Evolutionary conservation across 2,329 filamentous ascomycete genomes (phyloP).

Genomic region (Hymenoscyphus repandus): DNA sequence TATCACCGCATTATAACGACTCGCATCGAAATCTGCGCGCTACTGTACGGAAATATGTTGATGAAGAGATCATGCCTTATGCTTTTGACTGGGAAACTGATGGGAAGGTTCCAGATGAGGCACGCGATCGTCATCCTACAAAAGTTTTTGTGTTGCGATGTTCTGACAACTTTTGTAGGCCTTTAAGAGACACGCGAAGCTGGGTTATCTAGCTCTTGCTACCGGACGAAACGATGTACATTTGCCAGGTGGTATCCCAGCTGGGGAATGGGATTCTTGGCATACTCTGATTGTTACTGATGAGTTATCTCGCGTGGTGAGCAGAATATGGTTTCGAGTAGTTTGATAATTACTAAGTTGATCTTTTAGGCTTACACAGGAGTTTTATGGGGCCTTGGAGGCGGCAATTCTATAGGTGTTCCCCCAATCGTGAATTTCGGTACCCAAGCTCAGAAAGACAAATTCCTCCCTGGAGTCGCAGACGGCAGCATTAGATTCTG

Average conservation of each 20-base stretch:
- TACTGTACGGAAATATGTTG: slow-evolving; percentile 52
- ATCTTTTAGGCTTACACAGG: slow-evolving; percentile 43
- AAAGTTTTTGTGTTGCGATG: slow-evolving; percentile 8
- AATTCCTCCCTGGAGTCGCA: slow-evolving; percentile 11
- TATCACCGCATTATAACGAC: slow-evolving; percentile 55
- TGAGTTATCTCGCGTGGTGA: slow-evolving; percentile 45
- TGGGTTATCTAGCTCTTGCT: slow-evolving; percentile 31
- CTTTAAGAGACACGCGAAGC: slow-evolving; percentile 26
- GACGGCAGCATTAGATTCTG: slow-evolving; percentile 49
- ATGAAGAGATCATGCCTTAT: slow-evolving; percentile 51
- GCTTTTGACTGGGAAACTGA: slow-evolving; percentile 60
- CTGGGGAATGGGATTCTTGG: slow-evolving; percentile 49
- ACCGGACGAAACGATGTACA: slow-evolving; percentile 36
- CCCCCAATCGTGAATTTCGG: slow-evolving; percentile 61
- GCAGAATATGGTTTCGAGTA: neutral
- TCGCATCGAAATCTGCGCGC: slow-evolving; percentile 55
- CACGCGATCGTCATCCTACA: slow-evolving; percentile 26
- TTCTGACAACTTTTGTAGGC: slow-evolving; percentile 11
- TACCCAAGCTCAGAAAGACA: slow-evolving; percentile 50
- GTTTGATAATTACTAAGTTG: neutral
- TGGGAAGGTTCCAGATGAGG: slow-evolving; percentile 43
- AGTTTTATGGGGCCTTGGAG: slow-evolving; percentile 51
- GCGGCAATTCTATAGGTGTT: slow-evolving; percentile 56
- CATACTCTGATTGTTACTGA: slow-evolving; percentile 51
- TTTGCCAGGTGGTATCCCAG: slow-evolving; percentile 41